Conservation (phyloP, 2,329 filamentous ascomycete species). For the Fusarium dimerum region DNA sequence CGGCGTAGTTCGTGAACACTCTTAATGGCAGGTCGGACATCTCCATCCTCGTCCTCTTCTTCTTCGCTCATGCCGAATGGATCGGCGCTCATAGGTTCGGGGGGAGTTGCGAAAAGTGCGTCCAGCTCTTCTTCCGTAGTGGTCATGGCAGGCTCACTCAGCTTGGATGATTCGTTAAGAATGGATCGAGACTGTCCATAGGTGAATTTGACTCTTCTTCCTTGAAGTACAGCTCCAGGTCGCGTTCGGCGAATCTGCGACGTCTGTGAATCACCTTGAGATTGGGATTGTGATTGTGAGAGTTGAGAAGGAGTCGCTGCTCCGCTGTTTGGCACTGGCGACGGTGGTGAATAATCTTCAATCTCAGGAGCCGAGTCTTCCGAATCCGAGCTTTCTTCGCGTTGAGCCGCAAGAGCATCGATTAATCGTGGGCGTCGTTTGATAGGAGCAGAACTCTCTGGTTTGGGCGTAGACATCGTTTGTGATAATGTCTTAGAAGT, state of each 20-base stretch:
- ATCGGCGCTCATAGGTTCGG: conserved; percentile 22
- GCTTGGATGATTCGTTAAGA: conserved; percentile 28
- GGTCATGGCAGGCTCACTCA: conserved; percentile 22
- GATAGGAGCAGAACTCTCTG: conserved; percentile 11
- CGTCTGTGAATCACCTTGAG: conserved; percentile 14
- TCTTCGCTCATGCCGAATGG: conserved; percentile 31
- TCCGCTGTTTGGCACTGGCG: conserved; percentile 11
- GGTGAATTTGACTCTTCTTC: conserved; percentile 36
- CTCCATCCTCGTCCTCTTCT: conserved; percentile 41
- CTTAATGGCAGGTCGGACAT: conserved; percentile 53
- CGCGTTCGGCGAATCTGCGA: conserved; percentile 25
- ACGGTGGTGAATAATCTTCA: conserved; percentile 6
- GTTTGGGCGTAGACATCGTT: conserved; percentile 1
- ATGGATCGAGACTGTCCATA: conserved; percentile 38
- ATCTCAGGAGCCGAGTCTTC: conserved; percentile 22
- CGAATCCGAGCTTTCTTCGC: conserved; percentile 35
- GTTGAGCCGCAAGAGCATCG: conserved; percentile 44
- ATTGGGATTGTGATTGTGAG: conserved; percentile 14
- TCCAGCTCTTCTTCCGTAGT: conserved; percentile 26
- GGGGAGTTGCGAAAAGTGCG: conserved; percentile 24
- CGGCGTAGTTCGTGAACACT: conserved; percentile 67
- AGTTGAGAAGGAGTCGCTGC: conserved; percentile 12
- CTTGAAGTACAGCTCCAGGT: conserved; percentile 28
- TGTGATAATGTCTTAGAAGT: conserved; percentile 1
- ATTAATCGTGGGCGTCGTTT: conserved; percentile 40